phyloP scores from a whole-genome alignment of 2,329 filamentous ascomycete species.

The Sporothrix inflata region DNA sequence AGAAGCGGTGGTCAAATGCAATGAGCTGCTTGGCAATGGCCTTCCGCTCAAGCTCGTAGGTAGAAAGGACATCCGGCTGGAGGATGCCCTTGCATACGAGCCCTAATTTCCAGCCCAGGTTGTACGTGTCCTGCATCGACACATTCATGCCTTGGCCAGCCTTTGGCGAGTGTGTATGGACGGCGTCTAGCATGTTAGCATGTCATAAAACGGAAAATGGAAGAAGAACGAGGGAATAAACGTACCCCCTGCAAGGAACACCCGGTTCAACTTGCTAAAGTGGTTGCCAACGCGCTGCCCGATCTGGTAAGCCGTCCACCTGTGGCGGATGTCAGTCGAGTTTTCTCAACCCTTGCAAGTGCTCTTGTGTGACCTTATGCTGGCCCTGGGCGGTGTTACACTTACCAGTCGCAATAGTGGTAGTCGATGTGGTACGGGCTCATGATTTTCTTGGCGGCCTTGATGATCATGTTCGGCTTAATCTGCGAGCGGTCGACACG shows the following conservation, averaged over 20 bases:
- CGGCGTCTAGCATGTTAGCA: conserved; percentile 45
- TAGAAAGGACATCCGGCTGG: conserved; percentile 43
- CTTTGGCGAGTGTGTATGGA: conserved; percentile 53
- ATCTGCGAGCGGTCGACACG: conserved; percentile 64
- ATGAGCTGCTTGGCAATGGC: conserved; percentile 64
- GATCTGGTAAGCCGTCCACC: conserved; percentile 59
- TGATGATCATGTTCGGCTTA: conserved; percentile 64
- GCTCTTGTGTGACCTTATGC: not conserved
- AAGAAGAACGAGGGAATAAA: not conserved
- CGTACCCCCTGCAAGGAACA: conserved; percentile 59
- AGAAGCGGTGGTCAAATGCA: conserved; percentile 55
- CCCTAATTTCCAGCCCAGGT: conserved; percentile 52
- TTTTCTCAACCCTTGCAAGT: too few relatives aligned
- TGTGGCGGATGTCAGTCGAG: not conserved
- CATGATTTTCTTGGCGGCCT: conserved; percentile 66
- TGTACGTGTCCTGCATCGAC: conserved; percentile 59
- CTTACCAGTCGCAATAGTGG: conserved; percentile 50
- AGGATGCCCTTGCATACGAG: conserved; percentile 42
- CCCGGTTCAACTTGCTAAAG: conserved; percentile 52
- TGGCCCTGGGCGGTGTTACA: not conserved
- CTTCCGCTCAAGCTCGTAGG: conserved; percentile 53
- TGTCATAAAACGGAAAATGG: not conserved
- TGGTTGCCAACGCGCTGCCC: conserved; percentile 56
- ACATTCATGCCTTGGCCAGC: conserved; percentile 66
- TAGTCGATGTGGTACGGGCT: conserved; percentile 69